Percentiles rank a stretch among this genome's conserved stretches.
Evolutionary conservation across 2,329 filamentous ascomycete species (phyloP).

Genomic region (Pseudomassariella vexata): DNA sequence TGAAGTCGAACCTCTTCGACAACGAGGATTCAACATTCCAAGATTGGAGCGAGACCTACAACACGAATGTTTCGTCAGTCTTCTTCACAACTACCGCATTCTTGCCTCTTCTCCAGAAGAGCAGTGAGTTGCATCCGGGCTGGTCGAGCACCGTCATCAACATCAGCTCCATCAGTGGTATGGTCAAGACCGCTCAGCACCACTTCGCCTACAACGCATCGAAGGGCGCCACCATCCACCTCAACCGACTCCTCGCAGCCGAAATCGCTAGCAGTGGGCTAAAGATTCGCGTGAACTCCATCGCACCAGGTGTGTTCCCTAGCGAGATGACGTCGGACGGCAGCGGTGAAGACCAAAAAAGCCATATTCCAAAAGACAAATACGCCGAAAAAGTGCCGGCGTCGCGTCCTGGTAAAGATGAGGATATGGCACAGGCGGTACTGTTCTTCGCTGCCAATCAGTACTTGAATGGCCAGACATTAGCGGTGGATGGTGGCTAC

Average conservation of each 20-base stretch:
- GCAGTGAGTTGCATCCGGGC: slow-evolving; percentile 32
- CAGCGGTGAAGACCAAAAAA: slow-evolving; percentile 47
- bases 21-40: slow-evolving; percentile 51
- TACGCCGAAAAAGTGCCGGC: slow-evolving; percentile 59
- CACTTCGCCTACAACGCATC: slow-evolving; percentile 60
- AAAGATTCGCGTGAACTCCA: slow-evolving; percentile 64
- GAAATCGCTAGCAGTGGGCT: slow-evolving; percentile 54
- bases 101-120: slow-evolving; percentile 54
- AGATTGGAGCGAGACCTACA: slow-evolving; percentile 67
- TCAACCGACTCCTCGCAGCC: slow-evolving; percentile 57
- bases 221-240: slow-evolving; percentile 60
- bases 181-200: slow-evolving; percentile 57
- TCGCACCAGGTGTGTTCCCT: slow-evolving; percentile 65
- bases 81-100: slow-evolving; percentile 61
- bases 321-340: slow-evolving; percentile 64
- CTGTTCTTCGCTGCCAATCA: slow-evolving; percentile 45
- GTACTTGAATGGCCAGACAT: slow-evolving; percentile 36
- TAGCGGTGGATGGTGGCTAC: slow-evolving; percentile 40
- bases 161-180: slow-evolving; percentile 61
- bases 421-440: slow-evolving; percentile 66
- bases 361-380: slow-evolving; percentile 49
- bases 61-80: slow-evolving; percentile 67
- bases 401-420: slow-evolving; percentile 59
- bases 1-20: slow-evolving; percentile 63
- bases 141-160: slow-evolving; percentile 60